These are phyloP conservation scores for Lathyrus sativus DNA, from an alignment of 306 rosid species.

Conservation along the genomic window DNA sequence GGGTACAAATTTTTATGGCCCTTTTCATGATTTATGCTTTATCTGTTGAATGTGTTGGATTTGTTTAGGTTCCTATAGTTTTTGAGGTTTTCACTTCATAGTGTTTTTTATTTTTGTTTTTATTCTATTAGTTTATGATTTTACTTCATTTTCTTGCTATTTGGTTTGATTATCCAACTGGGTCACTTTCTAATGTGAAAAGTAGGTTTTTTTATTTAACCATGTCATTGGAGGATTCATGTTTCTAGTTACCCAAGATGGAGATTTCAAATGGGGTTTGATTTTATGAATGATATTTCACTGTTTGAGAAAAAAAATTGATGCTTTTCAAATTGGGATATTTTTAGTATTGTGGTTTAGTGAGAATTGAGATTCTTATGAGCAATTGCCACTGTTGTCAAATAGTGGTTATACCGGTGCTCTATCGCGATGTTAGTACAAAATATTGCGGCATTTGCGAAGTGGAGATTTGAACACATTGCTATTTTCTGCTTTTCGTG, in stretches of 20 bases:
- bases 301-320: background rate
- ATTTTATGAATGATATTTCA: constrained; percentile 19
- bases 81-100: background rate
- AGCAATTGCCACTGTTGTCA: background rate
- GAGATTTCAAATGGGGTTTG: constrained; percentile 24
- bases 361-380: constrained; percentile 21
- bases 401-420: background rate
- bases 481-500: background rate
- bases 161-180: constrained; percentile 22
- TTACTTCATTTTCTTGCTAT: background rate
- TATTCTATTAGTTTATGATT: too few species aligned
- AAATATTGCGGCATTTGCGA: too few species aligned
- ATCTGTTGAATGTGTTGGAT: background rate
- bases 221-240: constrained; percentile 4
- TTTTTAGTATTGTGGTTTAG: background rate
- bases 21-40: background rate
- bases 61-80: background rate
- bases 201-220: background rate
- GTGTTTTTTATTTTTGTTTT: background rate
- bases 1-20: constrained; percentile 6
- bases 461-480: too few species aligned
- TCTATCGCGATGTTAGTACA: background rate
- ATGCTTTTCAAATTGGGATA: background rate
- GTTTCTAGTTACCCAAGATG: background rate
- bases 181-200: constrained; percentile 23